Evolutionary conservation across 1,139 yeast genomes (phyloP).

Genomic region (Yamadazyma diospyri): DNA sequence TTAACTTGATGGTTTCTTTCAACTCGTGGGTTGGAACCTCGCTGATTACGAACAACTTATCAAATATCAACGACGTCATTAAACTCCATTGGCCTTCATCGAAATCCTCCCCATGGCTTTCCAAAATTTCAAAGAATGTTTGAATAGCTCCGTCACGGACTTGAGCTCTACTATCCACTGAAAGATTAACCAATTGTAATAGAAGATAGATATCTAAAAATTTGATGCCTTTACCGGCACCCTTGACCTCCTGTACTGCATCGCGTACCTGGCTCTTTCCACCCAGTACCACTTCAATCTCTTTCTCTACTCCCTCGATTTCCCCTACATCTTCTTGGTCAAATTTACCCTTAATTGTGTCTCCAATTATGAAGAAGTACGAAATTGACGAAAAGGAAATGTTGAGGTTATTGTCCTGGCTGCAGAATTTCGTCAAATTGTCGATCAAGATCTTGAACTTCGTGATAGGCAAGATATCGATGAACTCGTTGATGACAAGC

Average conservation of each 20-base stretch:
- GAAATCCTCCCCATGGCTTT: conserved; percentile 64
- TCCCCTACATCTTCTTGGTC: conserved; percentile 2
- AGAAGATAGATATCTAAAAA: conserved; percentile 64
- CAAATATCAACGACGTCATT: conserved; percentile 51
- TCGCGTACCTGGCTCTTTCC: too few species aligned
- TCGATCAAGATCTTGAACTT: conserved; percentile 66
- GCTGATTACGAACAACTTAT: conserved; percentile 21
- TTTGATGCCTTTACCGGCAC: conserved; percentile 17
- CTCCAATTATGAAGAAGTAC: conserved; percentile 88
- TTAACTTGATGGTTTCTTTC: conserved; percentile 55
- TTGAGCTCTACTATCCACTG: conserved; percentile 66
- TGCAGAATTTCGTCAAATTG: conserved; percentile 66
- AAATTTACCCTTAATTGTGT: conserved; percentile 48
- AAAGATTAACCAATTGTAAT: conserved; percentile 56
- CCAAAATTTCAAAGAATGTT: conserved; percentile 80
- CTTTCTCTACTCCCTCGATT: conserved; percentile 1
- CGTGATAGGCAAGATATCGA: conserved; percentile 61
- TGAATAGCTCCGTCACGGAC: conserved; percentile 88
- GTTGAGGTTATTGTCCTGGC: conserved; percentile 70
- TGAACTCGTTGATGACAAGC: conserved; percentile 78
- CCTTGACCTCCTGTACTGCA: conserved; percentile 10
- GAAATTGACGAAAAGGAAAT: conserved; percentile 88
- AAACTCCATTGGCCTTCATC: conserved; percentile 49
- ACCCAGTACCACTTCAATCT: neutral
- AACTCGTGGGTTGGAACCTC: conserved; percentile 30